Evolutionary conservation across 2,329 filamentous ascomycete genomes (phyloP), one percentile per base, ranked within the genome.

Genomic region (Pyricularia sp.): DNA sequence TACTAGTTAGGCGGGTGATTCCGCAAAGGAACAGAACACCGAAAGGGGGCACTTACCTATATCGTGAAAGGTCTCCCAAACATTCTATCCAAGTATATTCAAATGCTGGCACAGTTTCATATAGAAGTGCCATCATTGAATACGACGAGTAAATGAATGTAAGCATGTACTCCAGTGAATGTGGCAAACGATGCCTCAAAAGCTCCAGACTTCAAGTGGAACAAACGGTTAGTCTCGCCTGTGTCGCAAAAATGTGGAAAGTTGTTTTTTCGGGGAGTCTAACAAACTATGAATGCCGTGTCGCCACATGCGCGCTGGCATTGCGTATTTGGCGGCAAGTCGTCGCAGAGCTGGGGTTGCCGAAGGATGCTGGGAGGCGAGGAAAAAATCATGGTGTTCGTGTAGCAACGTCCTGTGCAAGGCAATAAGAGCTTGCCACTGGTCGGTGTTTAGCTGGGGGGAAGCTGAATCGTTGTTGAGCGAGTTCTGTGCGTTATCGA

Each of bases 41-140:
- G 3, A 42, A 42, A 42, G 9, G 36, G 12, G 0, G 28, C n/a
- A 72, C 73, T 70, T 73, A 70, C 67, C 85, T 77, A 64, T 96
- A 97, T 25, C 94, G 83, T 0, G 90, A 91, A 0, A 98, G 79
- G 75, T 98, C 94, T 0, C 94, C 94, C 0, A 98, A 80, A 68
- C 94, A 97, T 72, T 97, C 94, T 10, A 97, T 92, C 94, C 94
- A 98, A 0, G 92, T 97, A 69, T 95, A 91, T 68, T 91, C 86
- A 72, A 97, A 97, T 0, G 86, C 84, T 0, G 91, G 89, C 0
- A 97, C 92, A 0, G 92, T 97, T 74, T 98, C 94, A 70, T 93
- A 91, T 0, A 97, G 79, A 0, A 97, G 78, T 0, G 92, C 90
- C 86, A 97, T 92, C 88, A 97, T 96, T 2, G 90, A 91, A 72